phyloP scores from a whole-genome alignment of 2,329 filamentous ascomycete genomes.

The Microdochium trichocladiopsis region DNA sequence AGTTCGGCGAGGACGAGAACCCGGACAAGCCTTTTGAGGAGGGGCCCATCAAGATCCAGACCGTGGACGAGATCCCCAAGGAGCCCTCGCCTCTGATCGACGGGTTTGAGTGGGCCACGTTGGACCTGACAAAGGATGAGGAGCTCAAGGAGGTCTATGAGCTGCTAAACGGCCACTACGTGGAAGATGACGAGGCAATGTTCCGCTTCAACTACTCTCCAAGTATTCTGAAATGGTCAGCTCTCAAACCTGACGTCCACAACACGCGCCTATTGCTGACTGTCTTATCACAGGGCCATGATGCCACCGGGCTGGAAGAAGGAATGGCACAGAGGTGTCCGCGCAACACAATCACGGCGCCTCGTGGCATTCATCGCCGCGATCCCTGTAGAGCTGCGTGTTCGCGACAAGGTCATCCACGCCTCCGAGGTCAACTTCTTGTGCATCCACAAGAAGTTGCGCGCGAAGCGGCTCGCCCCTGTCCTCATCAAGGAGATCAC shows the following conservation, averaged over 20 bases:
- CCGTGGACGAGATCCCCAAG: slow-evolving; percentile 70
- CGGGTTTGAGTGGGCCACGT: slow-evolving; percentile 89
- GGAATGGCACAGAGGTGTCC: slow-evolving; percentile 92
- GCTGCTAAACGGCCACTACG: slow-evolving; percentile 86
- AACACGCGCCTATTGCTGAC: background rate
- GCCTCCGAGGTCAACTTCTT: slow-evolving; percentile 97
- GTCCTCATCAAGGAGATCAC: slow-evolving; percentile 98
- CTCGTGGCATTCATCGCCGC: slow-evolving; percentile 95
- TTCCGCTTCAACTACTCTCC: slow-evolving; percentile 96
- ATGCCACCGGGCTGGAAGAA: slow-evolving; percentile 91
- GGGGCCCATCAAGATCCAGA: slow-evolving; percentile 77
- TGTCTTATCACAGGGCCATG: slow-evolving; percentile 59
- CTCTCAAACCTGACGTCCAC: background rate
- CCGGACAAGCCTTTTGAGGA: slow-evolving; percentile 54
- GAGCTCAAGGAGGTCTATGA: slow-evolving; percentile 89
- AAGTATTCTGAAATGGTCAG: slow-evolving; percentile 78
- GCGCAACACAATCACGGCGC: slow-evolving; percentile 73
- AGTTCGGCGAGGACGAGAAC: slow-evolving; percentile 57
- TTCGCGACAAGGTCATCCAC: slow-evolving; percentile 68
- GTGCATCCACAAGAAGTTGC: slow-evolving; percentile 95
- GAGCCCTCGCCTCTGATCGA: slow-evolving; percentile 68
- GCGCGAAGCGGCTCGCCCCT: slow-evolving; percentile 83
- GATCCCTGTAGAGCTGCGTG: slow-evolving; percentile 75
- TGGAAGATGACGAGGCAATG: slow-evolving; percentile 94
- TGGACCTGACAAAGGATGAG: slow-evolving; percentile 73